phyloP scores from a whole-genome alignment of 208 protist species.

The Acanthamoeba rhysodes region DNA sequence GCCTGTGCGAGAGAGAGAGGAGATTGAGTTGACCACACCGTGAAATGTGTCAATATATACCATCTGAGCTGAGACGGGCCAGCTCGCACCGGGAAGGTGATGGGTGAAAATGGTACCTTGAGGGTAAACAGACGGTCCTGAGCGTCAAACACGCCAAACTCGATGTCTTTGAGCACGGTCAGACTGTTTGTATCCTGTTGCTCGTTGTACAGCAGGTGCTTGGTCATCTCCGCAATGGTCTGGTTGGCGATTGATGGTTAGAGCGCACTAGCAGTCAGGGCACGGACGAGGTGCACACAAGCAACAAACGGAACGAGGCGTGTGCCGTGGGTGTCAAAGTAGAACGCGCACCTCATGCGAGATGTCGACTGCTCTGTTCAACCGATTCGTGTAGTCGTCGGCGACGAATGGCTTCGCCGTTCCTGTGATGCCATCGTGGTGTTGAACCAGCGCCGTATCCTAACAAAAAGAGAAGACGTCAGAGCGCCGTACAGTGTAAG shows the following conservation, averaged over 20 bases:
- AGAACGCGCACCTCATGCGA: background rate
- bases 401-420: constrained; percentile 76
- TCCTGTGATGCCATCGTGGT: constrained; percentile 82
- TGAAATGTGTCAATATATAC: background rate
- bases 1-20: background rate
- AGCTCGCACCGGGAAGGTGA: background rate
- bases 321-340: background rate
- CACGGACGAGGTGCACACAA: background rate
- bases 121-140: background rate
- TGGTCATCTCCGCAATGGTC: constrained; percentile 26
- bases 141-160: constrained; percentile 55
- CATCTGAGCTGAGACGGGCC: background rate
- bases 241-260: background rate
- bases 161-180: background rate
- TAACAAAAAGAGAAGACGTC: background rate
- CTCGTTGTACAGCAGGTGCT: background rate
- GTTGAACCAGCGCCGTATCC: constrained; percentile 61
- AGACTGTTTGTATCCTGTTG: background rate
- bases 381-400: constrained; percentile 75
- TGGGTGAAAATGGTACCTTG: background rate
- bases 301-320: background rate
- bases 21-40: background rate
- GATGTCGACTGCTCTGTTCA: constrained; percentile 34
- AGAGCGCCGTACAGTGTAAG: background rate
- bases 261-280: background rate